Evolutionary conservation across 2,329 filamentous ascomycete species (phyloP).

Genomic region (Hypoxylon rubiginosum): DNA sequence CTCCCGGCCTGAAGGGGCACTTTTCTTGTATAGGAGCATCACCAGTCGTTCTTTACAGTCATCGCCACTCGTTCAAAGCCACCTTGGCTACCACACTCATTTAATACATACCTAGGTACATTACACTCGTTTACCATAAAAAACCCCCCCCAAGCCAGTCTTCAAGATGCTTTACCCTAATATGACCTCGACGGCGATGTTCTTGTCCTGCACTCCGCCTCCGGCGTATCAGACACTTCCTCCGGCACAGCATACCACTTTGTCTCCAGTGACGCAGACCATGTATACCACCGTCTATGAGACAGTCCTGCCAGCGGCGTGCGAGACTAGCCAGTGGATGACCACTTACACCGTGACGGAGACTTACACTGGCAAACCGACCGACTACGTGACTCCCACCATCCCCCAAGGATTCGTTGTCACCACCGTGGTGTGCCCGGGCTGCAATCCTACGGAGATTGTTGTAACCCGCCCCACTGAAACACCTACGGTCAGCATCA

Average conservation of each 20-base stretch:
- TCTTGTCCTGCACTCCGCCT: slow-evolving; percentile 50
- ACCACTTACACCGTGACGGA: slow-evolving; percentile 59
- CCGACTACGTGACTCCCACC: slow-evolving; percentile 47
- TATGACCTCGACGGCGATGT: slow-evolving; percentile 49
- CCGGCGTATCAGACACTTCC: slow-evolving; percentile 44
- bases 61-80: slow-evolving; percentile 49
- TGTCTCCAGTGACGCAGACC: slow-evolving; percentile 45
- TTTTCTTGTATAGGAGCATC: slow-evolving; percentile 28
- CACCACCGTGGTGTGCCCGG: slow-evolving; percentile 54
- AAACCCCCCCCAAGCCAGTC: slow-evolving; percentile 9
- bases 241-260: slow-evolving; percentile 16
- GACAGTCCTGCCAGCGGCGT: slow-evolving; percentile 55
- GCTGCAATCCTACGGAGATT: slow-evolving; percentile 52
- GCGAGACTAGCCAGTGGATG: slow-evolving; percentile 55
- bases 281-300: slow-evolving; percentile 57
- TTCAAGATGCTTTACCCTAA: slow-evolving; percentile 48
- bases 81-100: slow-evolving; percentile 47
- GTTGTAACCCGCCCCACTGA: slow-evolving; percentile 56
- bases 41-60: slow-evolving; percentile 39
- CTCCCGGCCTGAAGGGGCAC: slow-evolving; percentile 18
- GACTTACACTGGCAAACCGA: slow-evolving; percentile 51
- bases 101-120: slow-evolving; percentile 23
- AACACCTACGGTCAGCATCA: slow-evolving; percentile 47
- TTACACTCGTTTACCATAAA: slow-evolving; percentile 14
- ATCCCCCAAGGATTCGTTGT: slow-evolving; percentile 57